Percentiles rank a stretch among this genome's conserved stretches.
phyloP scores from a whole-genome alignment of 345 rosid species.

The Moringa oleifera region DNA sequence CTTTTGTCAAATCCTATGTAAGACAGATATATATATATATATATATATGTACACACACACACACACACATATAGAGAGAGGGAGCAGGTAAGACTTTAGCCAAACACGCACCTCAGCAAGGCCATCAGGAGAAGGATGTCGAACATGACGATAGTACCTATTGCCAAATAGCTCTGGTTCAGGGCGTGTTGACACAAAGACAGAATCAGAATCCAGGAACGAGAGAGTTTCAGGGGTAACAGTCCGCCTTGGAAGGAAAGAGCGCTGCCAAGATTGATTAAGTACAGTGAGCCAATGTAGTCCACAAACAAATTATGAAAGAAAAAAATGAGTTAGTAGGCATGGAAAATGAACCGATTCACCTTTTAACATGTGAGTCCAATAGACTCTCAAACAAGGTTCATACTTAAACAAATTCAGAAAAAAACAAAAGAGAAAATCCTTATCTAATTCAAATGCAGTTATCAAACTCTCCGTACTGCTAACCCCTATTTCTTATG shows the following conservation, averaged over 20 bases:
- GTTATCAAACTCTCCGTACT: slow-evolving; percentile 18
- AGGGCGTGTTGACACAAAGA: slow-evolving; percentile 29
- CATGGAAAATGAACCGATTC: not conserved
- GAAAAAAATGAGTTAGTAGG: too few species aligned
- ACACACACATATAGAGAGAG: too few species aligned
- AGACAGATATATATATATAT: too few species aligned
- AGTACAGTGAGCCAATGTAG: slow-evolving; percentile 13
- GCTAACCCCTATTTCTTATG: slow-evolving; percentile 1
- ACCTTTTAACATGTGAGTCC: too few species aligned
- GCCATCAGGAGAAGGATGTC: slow-evolving; percentile 78
- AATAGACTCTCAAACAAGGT: too few species aligned
- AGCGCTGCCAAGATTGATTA: slow-evolving; percentile 40
- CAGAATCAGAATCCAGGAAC: slow-evolving; percentile 39
- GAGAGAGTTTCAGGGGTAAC: slow-evolving; percentile 40
- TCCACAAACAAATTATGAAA: too few species aligned
- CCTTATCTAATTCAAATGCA: slow-evolving; percentile 10
- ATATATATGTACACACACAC: too few species aligned
- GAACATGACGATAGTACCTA: slow-evolving; percentile 62
- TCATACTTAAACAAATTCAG: too few species aligned
- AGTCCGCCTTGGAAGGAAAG: slow-evolving; percentile 27
- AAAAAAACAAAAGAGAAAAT: not conserved
- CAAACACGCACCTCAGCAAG: slow-evolving; percentile 61
- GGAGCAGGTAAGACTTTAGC: not conserved
- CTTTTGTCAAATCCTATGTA: not conserved
- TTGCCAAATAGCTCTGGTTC: slow-evolving; percentile 42